phyloP scores from a whole-genome alignment of 441 rosid genomes.

The Pelargonium cotyledonis region DNA sequence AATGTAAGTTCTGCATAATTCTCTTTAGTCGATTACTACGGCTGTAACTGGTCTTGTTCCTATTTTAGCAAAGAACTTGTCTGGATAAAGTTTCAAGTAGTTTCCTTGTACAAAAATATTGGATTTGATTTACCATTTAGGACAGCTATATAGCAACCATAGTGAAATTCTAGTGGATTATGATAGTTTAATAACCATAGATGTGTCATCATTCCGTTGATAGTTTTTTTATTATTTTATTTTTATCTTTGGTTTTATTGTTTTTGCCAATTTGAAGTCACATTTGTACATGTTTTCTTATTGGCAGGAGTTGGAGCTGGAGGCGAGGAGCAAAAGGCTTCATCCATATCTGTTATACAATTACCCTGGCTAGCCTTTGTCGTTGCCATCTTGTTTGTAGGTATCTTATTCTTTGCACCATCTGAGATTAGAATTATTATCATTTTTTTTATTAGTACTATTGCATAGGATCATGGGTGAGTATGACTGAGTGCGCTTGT shows the following conservation, averaged over 20 bases:
- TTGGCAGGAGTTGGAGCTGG: conserved; percentile 95
- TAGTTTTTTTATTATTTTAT: not conserved
- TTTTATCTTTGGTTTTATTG: not conserved
- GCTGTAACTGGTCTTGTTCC: conserved; percentile 5
- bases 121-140: not conserved
- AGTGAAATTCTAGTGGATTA: conserved; percentile 9
- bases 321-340: conserved; percentile 81
- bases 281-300: conserved; percentile 8
- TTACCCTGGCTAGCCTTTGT: conserved; percentile 74
- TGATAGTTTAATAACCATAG: conserved; percentile 8
- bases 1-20: conserved; percentile 25
- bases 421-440: conserved; percentile 6
- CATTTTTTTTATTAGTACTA: not conserved
- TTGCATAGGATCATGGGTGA: conserved; percentile 1
- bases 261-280: conserved; percentile 8
- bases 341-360: conserved; percentile 67
- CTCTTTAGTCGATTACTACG: conserved; percentile 9
- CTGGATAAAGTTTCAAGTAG: not conserved
- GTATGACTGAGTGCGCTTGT: not conserved
- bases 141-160: not conserved
- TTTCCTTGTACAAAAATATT: not conserved
- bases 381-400: conserved; percentile 92
- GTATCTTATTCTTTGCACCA: conserved; percentile 57
- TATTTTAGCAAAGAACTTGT: not conserved
- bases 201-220: not conserved